Evolutionary conservation across 352 stramenopile species (phyloP).

Genomic region (Globisporangium abappressorium): DNA sequence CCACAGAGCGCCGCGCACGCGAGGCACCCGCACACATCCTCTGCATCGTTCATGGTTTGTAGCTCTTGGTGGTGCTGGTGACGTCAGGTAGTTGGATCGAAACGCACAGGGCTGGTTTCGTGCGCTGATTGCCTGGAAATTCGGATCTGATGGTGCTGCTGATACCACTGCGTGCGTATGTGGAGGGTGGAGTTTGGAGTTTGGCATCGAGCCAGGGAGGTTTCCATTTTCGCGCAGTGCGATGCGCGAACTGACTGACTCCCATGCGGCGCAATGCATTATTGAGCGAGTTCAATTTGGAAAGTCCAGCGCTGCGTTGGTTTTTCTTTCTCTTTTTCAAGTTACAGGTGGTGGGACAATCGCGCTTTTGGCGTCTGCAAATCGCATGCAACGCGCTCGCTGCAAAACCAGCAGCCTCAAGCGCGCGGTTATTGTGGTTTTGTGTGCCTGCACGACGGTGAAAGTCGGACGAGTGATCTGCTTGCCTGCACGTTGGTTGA

Average conservation of each 20-base stretch:
- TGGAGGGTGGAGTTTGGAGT: background rate
- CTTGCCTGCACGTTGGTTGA: too few species aligned
- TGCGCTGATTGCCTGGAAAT: conserved; percentile 4
- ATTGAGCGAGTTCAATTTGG: background rate
- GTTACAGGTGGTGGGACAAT: background rate
- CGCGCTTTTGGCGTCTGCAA: background rate
- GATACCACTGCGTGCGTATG: background rate
- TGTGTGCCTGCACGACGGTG: too few species aligned
- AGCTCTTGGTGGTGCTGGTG: conserved; percentile 1
- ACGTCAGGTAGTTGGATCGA: background rate
- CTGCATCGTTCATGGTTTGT: conserved; percentile 64
- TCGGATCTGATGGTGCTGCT: background rate
- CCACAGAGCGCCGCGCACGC: conserved; percentile 69
- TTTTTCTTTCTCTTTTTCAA: background rate
- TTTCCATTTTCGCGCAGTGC: conserved; percentile 9
- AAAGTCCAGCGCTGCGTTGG: background rate
- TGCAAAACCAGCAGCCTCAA: background rate
- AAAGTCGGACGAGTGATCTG: too few species aligned
- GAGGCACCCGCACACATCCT: conserved; percentile 75
- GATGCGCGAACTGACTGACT: background rate
- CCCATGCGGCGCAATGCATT: background rate
- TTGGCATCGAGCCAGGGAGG: background rate
- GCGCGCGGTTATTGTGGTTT: too few species aligned
- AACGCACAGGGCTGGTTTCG: background rate
- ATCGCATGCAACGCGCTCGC: background rate